phyloP scores from a whole-genome alignment of 768 basidiomycete species.

The Russula ochroleuca region DNA sequence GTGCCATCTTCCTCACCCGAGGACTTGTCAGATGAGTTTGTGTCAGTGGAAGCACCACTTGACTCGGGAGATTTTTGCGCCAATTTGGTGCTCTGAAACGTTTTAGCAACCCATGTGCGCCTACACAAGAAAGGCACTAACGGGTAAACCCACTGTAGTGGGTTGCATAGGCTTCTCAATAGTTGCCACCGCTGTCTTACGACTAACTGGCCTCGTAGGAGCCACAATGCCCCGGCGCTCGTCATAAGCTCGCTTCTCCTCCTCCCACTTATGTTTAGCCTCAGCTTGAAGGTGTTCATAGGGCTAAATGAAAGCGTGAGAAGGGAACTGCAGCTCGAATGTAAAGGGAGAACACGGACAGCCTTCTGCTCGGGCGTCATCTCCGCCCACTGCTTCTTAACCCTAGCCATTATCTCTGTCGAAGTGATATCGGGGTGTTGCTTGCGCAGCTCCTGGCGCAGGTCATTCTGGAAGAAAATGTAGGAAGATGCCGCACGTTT shows the following conservation, averaged over 20 bases:
- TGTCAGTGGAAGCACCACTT: conserved; percentile 19
- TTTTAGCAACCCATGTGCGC: neutral
- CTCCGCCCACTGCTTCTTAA: conserved; percentile 68
- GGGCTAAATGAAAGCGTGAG: conserved; percentile 39
- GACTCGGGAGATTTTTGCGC: conserved; percentile 14
- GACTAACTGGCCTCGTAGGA: conserved; percentile 8
- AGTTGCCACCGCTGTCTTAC: neutral
- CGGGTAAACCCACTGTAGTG: neutral
- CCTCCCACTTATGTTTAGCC: conserved; percentile 62
- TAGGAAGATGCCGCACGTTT: conserved; percentile 92
- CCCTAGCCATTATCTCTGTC: conserved; percentile 64
- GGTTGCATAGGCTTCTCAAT: conserved; percentile 15
- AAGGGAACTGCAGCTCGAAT: conserved; percentile 1
- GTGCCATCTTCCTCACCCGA: conserved; percentile 16
- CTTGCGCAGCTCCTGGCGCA: conserved; percentile 68
- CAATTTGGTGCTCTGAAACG: conserved; percentile 5
- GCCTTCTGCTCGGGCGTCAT: conserved; percentile 68
- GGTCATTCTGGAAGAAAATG: conserved; percentile 89
- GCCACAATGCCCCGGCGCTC: conserved; percentile 38
- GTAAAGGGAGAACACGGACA: conserved; percentile 43
- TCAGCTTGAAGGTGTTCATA: conserved; percentile 50
- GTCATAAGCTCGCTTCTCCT: conserved; percentile 63
- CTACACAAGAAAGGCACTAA: neutral
- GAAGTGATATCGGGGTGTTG: conserved; percentile 62
- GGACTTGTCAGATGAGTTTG: conserved; percentile 13